Conservation (phyloP, 192 early-diverging fungal genomes). For the Backusella australiensis region DNA sequence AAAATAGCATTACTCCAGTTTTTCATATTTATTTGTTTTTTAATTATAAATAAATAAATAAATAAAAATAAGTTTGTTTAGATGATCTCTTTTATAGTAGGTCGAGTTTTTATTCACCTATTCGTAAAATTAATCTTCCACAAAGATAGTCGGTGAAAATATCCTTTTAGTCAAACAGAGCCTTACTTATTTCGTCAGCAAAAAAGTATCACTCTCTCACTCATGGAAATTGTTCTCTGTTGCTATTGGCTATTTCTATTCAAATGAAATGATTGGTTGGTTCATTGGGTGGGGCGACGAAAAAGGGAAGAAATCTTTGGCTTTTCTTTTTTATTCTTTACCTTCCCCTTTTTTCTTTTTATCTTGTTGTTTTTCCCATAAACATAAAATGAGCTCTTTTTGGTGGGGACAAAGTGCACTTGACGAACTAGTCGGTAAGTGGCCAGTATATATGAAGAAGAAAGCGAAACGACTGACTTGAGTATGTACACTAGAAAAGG, state of each 20-base stretch:
- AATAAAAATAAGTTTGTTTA: neutral
- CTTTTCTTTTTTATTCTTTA: neutral
- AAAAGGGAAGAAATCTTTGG: neutral
- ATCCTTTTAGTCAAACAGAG: neutral
- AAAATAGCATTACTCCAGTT: neutral
- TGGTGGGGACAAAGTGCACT: constrained; percentile 12
- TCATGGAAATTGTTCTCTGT: neutral
- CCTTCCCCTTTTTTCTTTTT: neutral
- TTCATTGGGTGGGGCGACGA: neutral
- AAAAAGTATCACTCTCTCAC: neutral
- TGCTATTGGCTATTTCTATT: neutral
- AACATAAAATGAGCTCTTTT: constrained; percentile 6
- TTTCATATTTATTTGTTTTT: neutral
- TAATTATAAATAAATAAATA: neutral
- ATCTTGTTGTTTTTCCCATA: neutral
- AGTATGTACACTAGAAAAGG: constrained; percentile 50
- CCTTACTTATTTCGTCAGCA: neutral
- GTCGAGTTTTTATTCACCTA: neutral
- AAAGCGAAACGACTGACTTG: neutral
- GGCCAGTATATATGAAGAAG: neutral
- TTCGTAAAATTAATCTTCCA: neutral
- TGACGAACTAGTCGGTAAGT: constrained; percentile 1
- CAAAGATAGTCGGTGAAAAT: neutral
- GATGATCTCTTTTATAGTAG: neutral
- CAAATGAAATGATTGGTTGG: neutral